Percentiles rank a stretch among this genome's conserved stretches.
Conservation (phyloP, 1,284 basidiomycete species). For the Hemileia vastatrix region DNA sequence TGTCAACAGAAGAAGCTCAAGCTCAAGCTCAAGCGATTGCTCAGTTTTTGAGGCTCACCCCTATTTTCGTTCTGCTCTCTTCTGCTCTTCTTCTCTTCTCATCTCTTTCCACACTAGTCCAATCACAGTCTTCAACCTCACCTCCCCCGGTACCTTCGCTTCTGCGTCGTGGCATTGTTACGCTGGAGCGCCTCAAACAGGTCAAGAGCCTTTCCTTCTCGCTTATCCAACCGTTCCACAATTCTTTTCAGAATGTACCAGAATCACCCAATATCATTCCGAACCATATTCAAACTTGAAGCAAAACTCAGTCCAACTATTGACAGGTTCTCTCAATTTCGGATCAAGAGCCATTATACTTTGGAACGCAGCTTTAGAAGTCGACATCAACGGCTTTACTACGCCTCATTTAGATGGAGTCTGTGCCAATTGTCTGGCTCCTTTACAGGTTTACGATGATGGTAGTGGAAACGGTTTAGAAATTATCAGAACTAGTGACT, state of each 20-base stretch:
- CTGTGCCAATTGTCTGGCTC: constrained; percentile 31
- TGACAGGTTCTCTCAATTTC: constrained; percentile 31
- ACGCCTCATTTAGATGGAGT: constrained; percentile 29
- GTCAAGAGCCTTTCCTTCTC: too few relatives aligned
- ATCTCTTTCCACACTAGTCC: too few relatives aligned
- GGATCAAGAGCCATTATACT: constrained; percentile 23
- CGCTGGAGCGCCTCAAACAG: too few relatives aligned
- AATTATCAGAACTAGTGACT: not conserved
- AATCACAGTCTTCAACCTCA: too few relatives aligned
- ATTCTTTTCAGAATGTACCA: constrained; percentile 31
- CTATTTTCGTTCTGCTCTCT: too few relatives aligned
- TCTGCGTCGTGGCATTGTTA: too few relatives aligned
- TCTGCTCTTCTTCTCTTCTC: too few relatives aligned
- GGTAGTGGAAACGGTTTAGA: not conserved
- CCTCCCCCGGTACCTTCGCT: too few relatives aligned
- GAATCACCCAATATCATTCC: constrained; percentile 29
- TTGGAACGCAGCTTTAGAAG: constrained; percentile 32
- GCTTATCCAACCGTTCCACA: constrained; percentile 27
- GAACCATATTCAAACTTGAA: constrained; percentile 36
- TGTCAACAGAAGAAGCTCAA: too few relatives aligned
- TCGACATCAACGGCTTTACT: constrained; percentile 32
- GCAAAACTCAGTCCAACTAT: constrained; percentile 25
- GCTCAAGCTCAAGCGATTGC: too few relatives aligned
- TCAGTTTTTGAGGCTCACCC: too few relatives aligned
- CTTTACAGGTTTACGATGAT: constrained; percentile 26